Evolutionary conservation across 2,329 filamentous ascomycete genomes (phyloP), one percentile per base, ranked within the genome.

Genomic region (Hortaea werneckii): DNA sequence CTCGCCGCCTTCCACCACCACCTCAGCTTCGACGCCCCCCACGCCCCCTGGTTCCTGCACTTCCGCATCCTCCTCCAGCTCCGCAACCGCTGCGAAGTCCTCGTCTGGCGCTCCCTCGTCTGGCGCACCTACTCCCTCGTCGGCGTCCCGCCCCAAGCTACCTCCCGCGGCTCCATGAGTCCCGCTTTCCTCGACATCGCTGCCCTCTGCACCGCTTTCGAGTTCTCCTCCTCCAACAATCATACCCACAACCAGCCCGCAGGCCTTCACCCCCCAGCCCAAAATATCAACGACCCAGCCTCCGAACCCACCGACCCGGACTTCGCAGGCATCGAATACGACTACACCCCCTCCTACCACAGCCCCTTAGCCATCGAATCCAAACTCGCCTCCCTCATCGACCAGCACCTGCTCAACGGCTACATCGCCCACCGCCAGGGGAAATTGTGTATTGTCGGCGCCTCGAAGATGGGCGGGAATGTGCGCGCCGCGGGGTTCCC

Each of bases 41-140:
- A 83, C 55, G 78, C 82, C 44, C 66, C 75, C 40, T 95, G 86
- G 82, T 82, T 95, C 48, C 78, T 87, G 28, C 74, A 77, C 35
- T 84, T 82, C 60, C 82, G 85, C 1, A 75, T 95, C 27, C 76
- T 94, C 20, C 74, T 94, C 5, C 80, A 83, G 10, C 71, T 95
- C 8, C 76, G 80, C 3, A 85, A 86, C 58, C 79, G 87, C 43
- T 82, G 89, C 47, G 84, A 92, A 46, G 79, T 87, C 1, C 72
- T 94, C 2, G 78, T 94, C 9, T 95, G 87, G 87, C 80, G 90
- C 10, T 85, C 84, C 1, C 75, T 96, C 5, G 78, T 84, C 12
- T 79, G 88, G 29, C 83, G 81, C 53, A 79, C 82, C 0, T 95
- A 94, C 63, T 67, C 90, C 7, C 72, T 92, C 9, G 85, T 79